phyloP scores from a whole-genome alignment of 768 basidiomycete genomes.

The Leucocoprinus leucothites region DNA sequence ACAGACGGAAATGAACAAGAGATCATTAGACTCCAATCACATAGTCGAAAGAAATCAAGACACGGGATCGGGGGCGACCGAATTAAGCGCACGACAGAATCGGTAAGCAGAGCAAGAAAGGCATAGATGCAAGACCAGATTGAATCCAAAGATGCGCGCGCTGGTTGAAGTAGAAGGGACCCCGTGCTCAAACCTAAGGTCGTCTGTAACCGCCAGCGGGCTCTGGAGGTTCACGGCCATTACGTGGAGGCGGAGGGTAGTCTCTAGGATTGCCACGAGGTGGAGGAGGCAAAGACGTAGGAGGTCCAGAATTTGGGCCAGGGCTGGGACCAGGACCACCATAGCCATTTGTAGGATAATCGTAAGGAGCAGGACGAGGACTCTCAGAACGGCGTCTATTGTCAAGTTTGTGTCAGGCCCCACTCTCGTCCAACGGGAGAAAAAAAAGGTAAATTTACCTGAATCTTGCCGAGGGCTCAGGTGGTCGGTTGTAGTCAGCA shows the following conservation, averaged over 20 bases:
- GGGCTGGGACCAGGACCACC: conserved; percentile 17
- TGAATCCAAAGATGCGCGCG: neutral
- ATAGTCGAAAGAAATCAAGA: conserved; percentile 10
- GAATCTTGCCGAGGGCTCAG: conserved; percentile 44
- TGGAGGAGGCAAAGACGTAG: conserved; percentile 10
- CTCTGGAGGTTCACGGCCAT: conserved; percentile 42
- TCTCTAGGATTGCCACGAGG: conserved; percentile 32
- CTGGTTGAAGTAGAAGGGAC: neutral
- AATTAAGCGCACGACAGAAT: neutral
- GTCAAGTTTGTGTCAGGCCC: conserved; percentile 34
- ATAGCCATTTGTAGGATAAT: conserved; percentile 56
- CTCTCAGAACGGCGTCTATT: conserved; percentile 77
- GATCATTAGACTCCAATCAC: conserved; percentile 11
- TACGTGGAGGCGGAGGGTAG: conserved; percentile 40
- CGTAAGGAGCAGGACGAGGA: conserved; percentile 51
- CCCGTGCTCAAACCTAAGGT: conserved; percentile 21
- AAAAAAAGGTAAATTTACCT: conserved; percentile 27
- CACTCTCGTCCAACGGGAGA: neutral
- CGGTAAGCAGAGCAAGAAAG: conserved; percentile 5
- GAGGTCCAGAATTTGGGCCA: conserved; percentile 10
- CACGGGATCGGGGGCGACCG: neutral
- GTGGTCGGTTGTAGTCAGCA: conserved; percentile 47
- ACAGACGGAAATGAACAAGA: neutral
- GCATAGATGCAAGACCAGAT: conserved; percentile 5
- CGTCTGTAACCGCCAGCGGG: conserved; percentile 39